Evolutionary conservation across 768 basidiomycete species (phyloP).

Genomic region (Kwoniella mangroviensis): DNA sequence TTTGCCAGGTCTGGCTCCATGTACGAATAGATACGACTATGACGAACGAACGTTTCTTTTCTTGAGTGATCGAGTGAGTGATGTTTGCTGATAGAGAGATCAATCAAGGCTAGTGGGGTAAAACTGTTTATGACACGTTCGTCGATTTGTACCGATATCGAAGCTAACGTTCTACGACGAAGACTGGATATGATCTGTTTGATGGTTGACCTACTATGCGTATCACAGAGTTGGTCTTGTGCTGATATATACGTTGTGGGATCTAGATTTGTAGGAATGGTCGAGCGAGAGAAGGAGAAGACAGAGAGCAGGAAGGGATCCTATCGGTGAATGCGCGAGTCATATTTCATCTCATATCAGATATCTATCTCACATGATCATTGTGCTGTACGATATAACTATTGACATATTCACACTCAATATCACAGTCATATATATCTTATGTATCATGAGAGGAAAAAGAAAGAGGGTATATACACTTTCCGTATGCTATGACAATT

Average conservation of each 20-base stretch:
- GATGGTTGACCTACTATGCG: background rate
- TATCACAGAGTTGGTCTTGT: background rate
- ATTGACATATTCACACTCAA: background rate
- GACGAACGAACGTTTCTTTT: background rate
- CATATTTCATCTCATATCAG: background rate
- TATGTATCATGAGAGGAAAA: background rate
- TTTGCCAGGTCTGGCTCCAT: too few species aligned
- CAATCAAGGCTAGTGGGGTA: too few species aligned
- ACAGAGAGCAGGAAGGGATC: background rate
- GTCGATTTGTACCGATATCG: background rate
- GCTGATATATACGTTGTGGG: background rate
- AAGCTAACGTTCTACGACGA: background rate
- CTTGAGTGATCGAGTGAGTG: background rate
- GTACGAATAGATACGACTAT: background rate
- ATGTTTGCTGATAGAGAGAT: background rate
- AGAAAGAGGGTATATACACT: constrained; percentile 1
- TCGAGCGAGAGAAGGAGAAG: background rate
- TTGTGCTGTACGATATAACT: background rate
- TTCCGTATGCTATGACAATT: background rate
- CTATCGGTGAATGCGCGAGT: background rate
- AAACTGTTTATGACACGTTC: background rate
- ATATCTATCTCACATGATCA: background rate
- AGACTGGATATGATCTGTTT: background rate
- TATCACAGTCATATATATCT: background rate
- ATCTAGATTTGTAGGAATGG: background rate